Evolutionary conservation across 163 green algal genomes (phyloP).

Genomic region (Scenedesmus sp.): DNA sequence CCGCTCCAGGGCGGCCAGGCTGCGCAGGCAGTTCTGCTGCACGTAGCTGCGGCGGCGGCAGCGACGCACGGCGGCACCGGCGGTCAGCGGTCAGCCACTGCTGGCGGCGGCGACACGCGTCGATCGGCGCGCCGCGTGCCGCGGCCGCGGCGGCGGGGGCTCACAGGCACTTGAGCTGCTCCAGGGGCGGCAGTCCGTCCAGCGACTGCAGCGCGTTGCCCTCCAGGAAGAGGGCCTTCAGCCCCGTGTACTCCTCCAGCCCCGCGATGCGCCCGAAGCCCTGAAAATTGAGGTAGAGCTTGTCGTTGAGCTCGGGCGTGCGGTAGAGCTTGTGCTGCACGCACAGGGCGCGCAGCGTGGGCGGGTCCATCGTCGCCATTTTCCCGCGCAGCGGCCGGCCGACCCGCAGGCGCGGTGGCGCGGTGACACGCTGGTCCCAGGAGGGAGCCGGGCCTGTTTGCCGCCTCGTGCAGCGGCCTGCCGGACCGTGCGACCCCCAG

Average conservation of each 20-base stretch:
- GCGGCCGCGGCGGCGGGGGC: slow-evolving; percentile 26
- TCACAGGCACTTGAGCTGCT: slow-evolving; percentile 84
- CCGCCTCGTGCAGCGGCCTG: too few relatives aligned
- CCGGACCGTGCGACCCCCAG: too few relatives aligned
- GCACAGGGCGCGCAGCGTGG: slow-evolving; percentile 69
- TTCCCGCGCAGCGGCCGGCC: too few relatives aligned
- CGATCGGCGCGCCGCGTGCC: neutral
- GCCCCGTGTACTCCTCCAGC: slow-evolving; percentile 81
- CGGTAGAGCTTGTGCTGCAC: slow-evolving; percentile 81
- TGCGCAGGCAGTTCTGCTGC: slow-evolving; percentile 77
- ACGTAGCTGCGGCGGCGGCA: slow-evolving; percentile 68
- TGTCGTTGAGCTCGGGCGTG: slow-evolving; percentile 88
- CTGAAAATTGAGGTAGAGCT: slow-evolving; percentile 86
- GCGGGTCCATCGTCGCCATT: slow-evolving; percentile 78
- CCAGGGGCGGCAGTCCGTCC: slow-evolving; percentile 73
- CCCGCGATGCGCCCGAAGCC: slow-evolving; percentile 76
- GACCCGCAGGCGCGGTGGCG: neutral
- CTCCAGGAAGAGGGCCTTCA: slow-evolving; percentile 89
- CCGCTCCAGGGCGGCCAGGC: slow-evolving; percentile 61
- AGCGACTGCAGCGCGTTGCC: slow-evolving; percentile 84
- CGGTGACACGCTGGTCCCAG: too few relatives aligned
- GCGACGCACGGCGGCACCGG: too few relatives aligned
- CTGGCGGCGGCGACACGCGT: too few relatives aligned
- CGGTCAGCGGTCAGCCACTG: too few relatives aligned
- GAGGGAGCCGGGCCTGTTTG: too few relatives aligned